phyloP scores from a whole-genome alignment of 2,329 filamentous ascomycete genomes.

The Fusarium domesticum region DNA sequence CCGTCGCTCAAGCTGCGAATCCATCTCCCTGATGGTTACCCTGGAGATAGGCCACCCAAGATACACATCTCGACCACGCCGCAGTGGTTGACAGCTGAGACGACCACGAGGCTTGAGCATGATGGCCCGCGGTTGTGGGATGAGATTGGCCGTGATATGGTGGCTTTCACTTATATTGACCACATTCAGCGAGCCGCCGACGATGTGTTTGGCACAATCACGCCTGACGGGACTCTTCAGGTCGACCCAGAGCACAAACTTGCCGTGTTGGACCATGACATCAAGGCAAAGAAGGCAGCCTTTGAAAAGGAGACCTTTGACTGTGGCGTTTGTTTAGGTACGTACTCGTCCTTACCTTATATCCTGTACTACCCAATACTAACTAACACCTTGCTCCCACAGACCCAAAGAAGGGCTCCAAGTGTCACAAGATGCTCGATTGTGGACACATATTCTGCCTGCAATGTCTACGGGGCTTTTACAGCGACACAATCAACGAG shows the following conservation, averaged over 20 bases:
- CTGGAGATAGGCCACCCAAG: slow-evolving; percentile 48
- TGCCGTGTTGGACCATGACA: slow-evolving; percentile 74
- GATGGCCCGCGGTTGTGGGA: slow-evolving; percentile 58
- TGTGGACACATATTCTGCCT: slow-evolving; percentile 92
- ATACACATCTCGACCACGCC: slow-evolving; percentile 53
- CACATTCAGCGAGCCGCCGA: slow-evolving; percentile 58
- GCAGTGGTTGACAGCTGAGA: slow-evolving; percentile 53
- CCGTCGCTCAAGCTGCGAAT: slow-evolving; percentile 56
- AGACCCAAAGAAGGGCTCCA: slow-evolving; percentile 85
- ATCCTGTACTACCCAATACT: no score
- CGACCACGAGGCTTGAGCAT: slow-evolving; percentile 48
- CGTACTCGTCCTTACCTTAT: slow-evolving; percentile 19
- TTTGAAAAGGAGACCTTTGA: slow-evolving; percentile 85
- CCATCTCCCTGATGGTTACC: slow-evolving; percentile 57
- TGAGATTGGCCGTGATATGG: slow-evolving; percentile 56
- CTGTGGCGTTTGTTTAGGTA: slow-evolving; percentile 78
- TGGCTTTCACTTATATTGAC: slow-evolving; percentile 63
- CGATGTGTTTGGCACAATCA: slow-evolving; percentile 57
- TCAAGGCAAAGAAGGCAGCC: slow-evolving; percentile 65
- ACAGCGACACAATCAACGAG: slow-evolving; percentile 81
- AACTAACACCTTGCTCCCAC: no score
- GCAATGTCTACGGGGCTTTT: slow-evolving; percentile 84
- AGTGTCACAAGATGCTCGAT: slow-evolving; percentile 76
- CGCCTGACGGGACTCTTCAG: slow-evolving; percentile 46
- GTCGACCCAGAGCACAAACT: slow-evolving; percentile 61